phyloP scores from a whole-genome alignment of 306 rosid species.

The Inga leiocalycina region DNA sequence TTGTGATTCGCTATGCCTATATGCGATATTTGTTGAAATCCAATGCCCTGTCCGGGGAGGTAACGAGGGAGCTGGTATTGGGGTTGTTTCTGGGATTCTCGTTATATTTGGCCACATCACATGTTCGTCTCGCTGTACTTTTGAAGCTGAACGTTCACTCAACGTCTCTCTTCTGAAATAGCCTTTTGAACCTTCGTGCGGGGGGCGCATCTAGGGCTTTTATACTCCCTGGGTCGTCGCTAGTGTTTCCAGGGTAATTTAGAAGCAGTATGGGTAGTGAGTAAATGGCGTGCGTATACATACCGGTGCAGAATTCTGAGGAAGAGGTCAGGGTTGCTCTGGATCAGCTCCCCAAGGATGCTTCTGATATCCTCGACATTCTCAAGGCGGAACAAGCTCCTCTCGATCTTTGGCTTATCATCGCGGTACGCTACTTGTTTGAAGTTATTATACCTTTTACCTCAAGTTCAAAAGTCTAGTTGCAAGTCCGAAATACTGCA shows the following conservation, averaged over 20 bases:
- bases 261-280: neutral
- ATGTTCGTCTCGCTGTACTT: neutral
- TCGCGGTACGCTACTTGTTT: conserved; percentile 64
- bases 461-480: conserved; percentile 2
- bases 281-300: conserved; percentile 83
- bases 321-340: conserved; percentile 96
- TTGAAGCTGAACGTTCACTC: neutral
- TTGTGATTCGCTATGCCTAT: too few relatives aligned
- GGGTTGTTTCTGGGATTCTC: too few relatives aligned
- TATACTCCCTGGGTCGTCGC: neutral
- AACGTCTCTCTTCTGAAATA: neutral
- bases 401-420: conserved; percentile 97
- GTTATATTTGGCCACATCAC: neutral
- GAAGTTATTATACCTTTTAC: neutral
- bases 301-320: conserved; percentile 99
- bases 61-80: too few relatives aligned
- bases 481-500: neutral
- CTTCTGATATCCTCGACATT: conserved; percentile 92
- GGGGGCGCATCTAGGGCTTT: conserved; percentile 45
- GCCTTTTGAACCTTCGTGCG: neutral
- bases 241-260: neutral
- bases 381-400: conserved; percentile 99
- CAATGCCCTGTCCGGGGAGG: too few relatives aligned
- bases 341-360: conserved; percentile 94
- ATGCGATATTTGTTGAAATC: too few relatives aligned